A percentile compares a stretch with the other conserved stretches of the same genome.
Evolutionary conservation across 1,284 basidiomycete genomes (phyloP).

Genomic region (Tilletiopsis washingtonensis): DNA sequence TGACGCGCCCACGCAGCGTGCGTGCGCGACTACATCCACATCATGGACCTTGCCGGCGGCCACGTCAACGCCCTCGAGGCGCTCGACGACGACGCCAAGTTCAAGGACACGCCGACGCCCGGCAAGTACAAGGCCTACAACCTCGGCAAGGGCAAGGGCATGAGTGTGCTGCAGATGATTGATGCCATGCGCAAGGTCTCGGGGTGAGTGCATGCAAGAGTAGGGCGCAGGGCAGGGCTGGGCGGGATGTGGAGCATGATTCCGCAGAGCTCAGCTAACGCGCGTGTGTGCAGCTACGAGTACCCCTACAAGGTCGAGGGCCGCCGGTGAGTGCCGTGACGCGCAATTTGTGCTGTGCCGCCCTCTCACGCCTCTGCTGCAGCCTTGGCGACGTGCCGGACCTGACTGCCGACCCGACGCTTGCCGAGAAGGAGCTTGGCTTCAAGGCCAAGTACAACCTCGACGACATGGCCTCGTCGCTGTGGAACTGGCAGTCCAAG

Average conservation of each 20-base stretch:
- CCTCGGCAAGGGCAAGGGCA: constrained; percentile 83
- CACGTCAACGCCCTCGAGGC: constrained; percentile 88
- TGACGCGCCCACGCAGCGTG: constrained; percentile 14
- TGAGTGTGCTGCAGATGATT: constrained; percentile 88
- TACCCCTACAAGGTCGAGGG: constrained; percentile 70
- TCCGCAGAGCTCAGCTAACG: not conserved
- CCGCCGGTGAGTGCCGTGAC: too few species aligned
- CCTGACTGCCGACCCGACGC: constrained; percentile 82
- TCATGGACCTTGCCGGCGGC: constrained; percentile 87
- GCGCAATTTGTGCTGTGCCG: too few species aligned
- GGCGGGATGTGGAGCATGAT: not conserved
- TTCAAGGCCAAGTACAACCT: constrained; percentile 64
- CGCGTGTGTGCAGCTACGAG: constrained; percentile 59
- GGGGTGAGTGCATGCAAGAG: constrained; percentile 53
- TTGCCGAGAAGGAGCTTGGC: constrained; percentile 88
- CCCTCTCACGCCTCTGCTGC: too few species aligned
- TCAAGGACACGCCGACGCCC: constrained; percentile 32
- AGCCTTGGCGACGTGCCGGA: constrained; percentile 90
- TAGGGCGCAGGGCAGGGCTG: too few species aligned
- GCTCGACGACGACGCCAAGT: constrained; percentile 54
- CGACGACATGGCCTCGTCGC: constrained; percentile 37
- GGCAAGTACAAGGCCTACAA: constrained; percentile 85
- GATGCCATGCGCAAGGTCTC: constrained; percentile 90
- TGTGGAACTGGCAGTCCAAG: constrained; percentile 48
- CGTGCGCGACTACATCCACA: constrained; percentile 86